Evolutionary conservation across 106 monocot genomes (phyloP).

Genomic region (Platanthera guangdongensis): DNA sequence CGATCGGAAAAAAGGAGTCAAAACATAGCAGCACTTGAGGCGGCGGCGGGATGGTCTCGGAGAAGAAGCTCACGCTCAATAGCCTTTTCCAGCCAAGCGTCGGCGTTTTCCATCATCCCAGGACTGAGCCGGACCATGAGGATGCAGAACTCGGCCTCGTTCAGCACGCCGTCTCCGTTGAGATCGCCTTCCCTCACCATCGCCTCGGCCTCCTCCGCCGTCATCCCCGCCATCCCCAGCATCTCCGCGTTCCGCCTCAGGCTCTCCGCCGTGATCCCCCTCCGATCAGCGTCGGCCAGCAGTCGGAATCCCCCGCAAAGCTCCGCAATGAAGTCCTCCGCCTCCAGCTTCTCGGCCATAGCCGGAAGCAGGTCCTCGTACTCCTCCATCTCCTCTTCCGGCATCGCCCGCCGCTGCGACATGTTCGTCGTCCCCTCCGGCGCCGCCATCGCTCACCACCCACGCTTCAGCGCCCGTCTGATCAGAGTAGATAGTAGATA

Average conservation of each 20-base stretch:
- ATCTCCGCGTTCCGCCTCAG: constrained; percentile 36
- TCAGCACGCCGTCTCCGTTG: constrained; percentile 67
- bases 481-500: neutral
- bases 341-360: constrained; percentile 51
- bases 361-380: constrained; percentile 55
- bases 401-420: neutral
- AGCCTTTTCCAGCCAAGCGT: constrained; percentile 46
- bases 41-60: too few species aligned
- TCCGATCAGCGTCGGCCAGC: constrained; percentile 41
- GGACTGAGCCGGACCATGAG: constrained; percentile 81
- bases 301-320: constrained; percentile 57
- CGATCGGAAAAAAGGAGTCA: neutral
- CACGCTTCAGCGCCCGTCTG: neutral
- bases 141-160: constrained; percentile 72
- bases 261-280: constrained; percentile 60
- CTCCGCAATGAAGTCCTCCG: constrained; percentile 43
- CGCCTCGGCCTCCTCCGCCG: constrained; percentile 45
- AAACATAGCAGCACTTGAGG: neutral
- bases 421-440: neutral
- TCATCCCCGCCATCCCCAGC: constrained; percentile 62
- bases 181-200: constrained; percentile 83
- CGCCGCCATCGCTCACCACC: neutral
- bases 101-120: constrained; percentile 61
- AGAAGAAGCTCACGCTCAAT: constrained; percentile 27
- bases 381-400: constrained; percentile 7